Conservation (phyloP, 106 monocot genomes). For the Acanthochlamys bracteata region DNA sequence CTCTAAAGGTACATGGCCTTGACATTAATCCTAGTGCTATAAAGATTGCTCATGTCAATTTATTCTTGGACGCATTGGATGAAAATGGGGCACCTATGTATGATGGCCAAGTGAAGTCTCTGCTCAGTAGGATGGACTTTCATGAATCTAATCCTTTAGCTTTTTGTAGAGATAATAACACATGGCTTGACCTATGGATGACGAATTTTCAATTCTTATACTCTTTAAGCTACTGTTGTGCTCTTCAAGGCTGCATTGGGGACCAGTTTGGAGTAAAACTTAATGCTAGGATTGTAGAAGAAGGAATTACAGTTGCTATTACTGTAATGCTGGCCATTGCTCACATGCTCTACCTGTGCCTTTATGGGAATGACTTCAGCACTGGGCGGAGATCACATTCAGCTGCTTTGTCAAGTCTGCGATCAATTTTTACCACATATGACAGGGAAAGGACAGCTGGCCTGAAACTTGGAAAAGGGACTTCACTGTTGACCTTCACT, state of each 20-base stretch:
- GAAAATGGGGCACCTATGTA: slow-evolving; percentile 66
- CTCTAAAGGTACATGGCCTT: slow-evolving; percentile 89
- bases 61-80: slow-evolving; percentile 87
- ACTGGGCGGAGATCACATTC: slow-evolving; percentile 79
- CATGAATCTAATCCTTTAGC: slow-evolving; percentile 89
- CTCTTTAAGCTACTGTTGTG: slow-evolving; percentile 88
- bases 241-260: slow-evolving; percentile 91
- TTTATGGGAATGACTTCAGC: slow-evolving; percentile 86
- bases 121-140: slow-evolving; percentile 85
- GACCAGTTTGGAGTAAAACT: slow-evolving; percentile 92
- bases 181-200: slow-evolving; percentile 88
- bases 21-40: slow-evolving; percentile 96
- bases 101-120: slow-evolving; percentile 73
- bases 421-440: slow-evolving; percentile 90
- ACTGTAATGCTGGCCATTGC: slow-evolving; percentile 55
- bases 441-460: slow-evolving; percentile 94
- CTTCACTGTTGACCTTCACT: slow-evolving; percentile 94
- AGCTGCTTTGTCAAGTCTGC: slow-evolving; percentile 67
- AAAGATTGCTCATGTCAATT: slow-evolving; percentile 82
- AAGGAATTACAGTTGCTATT: slow-evolving; percentile 56
- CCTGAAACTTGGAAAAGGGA: slow-evolving; percentile 96
- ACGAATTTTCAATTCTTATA: slow-evolving; percentile 88
- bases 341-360: slow-evolving; percentile 92
- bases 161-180: slow-evolving; percentile 69
- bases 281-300: slow-evolving; percentile 87